Evolutionary conservation across 805 yeast genomes (phyloP).

Genomic region (Spathaspora girioi): DNA sequence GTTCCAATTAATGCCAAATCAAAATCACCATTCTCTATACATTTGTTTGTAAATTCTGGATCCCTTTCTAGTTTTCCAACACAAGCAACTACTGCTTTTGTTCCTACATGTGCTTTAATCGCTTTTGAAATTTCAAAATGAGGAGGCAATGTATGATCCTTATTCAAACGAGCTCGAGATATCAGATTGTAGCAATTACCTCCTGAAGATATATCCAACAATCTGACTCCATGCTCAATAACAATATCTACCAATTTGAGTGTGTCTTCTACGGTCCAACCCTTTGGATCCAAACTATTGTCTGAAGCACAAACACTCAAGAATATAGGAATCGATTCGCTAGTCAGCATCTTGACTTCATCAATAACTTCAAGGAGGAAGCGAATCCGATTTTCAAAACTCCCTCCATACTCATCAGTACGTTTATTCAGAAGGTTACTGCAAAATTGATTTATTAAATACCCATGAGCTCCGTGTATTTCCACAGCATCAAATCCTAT

Average conservation of each 20-base stretch:
- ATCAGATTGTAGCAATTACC: conserved; percentile 34
- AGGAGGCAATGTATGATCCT: conserved; percentile 18
- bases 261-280: conserved; percentile 45
- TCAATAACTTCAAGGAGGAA: conserved; percentile 45
- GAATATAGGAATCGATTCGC: conserved; percentile 40
- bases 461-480: conserved; percentile 64
- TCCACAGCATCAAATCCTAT: conserved; percentile 59
- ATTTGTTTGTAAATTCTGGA: conserved; percentile 32
- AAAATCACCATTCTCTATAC: conserved; percentile 38
- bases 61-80: conserved; percentile 41
- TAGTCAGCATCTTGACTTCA: conserved; percentile 31
- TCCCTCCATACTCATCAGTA: conserved; percentile 61
- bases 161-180: conserved; percentile 13
- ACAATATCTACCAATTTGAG: conserved; percentile 35
- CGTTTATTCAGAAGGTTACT: conserved; percentile 45
- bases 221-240: conserved; percentile 43
- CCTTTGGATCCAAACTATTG: conserved; percentile 26
- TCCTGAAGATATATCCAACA: conserved; percentile 54
- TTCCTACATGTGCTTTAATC: conserved; percentile 43
- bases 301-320: conserved; percentile 47
- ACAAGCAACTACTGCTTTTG: conserved; percentile 36
- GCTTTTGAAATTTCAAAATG: conserved; percentile 37
- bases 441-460: conserved; percentile 46
- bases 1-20: conserved; percentile 48
- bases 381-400: conserved; percentile 52